phyloP scores from a whole-genome alignment of 768 basidiomycete species.

The Suillus alpinus region DNA sequence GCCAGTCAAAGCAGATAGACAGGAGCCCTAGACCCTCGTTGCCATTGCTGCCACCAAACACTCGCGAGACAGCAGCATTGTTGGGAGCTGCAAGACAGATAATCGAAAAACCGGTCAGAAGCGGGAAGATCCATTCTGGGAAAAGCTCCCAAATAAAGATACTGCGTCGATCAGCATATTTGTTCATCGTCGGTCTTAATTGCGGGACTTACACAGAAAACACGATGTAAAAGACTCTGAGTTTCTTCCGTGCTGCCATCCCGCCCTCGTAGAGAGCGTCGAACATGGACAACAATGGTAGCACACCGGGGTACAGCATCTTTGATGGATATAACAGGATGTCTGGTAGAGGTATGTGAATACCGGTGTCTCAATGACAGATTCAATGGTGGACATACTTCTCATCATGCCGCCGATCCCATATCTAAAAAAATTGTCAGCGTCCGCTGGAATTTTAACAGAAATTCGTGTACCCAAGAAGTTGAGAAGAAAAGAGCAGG shows the following conservation, averaged over 20 bases:
- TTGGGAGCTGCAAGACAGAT: constrained; percentile 57
- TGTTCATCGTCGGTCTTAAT: background rate
- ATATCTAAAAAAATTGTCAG: background rate
- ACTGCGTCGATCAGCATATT: constrained; percentile 14
- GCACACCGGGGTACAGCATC: constrained; percentile 47
- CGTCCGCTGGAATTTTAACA: too few species aligned
- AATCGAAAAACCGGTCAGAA: constrained; percentile 60
- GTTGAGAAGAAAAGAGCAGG: constrained; percentile 26
- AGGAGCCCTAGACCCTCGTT: constrained; percentile 68
- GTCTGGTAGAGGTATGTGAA: constrained; percentile 21
- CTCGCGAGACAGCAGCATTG: constrained; percentile 50
- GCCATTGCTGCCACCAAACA: constrained; percentile 65
- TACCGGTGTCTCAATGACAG: background rate
- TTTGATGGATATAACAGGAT: constrained; percentile 51
- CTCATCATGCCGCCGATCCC: constrained; percentile 48
- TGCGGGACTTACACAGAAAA: constrained; percentile 32
- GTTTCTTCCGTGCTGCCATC: constrained; percentile 34
- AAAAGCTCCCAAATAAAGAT: constrained; percentile 31
- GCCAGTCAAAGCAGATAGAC: constrained; percentile 60
- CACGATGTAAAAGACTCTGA: constrained; percentile 47
- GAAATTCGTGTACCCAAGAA: constrained; percentile 32
- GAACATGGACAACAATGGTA: constrained; percentile 48
- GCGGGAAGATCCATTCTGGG: constrained; percentile 44
- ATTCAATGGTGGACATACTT: constrained; percentile 23
- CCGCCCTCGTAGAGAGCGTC: constrained; percentile 44